Conservation (phyloP, 1,139 yeast species). For the Saccharomycopsis hybrid region DNA sequence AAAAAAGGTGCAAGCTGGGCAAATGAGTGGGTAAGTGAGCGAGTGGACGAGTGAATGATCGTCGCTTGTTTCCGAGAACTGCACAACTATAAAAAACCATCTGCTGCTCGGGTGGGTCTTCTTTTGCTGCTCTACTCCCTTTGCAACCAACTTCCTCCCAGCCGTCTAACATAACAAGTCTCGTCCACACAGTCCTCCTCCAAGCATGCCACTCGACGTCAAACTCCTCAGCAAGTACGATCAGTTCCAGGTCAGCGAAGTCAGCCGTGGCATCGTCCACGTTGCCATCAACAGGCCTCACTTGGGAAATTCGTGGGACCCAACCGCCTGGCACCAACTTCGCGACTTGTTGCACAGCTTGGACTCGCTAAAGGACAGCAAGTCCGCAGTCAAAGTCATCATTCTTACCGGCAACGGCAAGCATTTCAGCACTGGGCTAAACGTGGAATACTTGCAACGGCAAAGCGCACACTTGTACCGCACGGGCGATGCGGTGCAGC, state of each 20-base stretch:
- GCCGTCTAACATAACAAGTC: too few relatives aligned
- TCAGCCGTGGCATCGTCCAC: constrained; percentile 47
- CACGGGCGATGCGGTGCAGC: background rate
- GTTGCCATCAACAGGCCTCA: constrained; percentile 61
- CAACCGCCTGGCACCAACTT: constrained; percentile 50
- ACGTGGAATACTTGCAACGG: constrained; percentile 32
- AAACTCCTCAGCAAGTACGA: constrained; percentile 22
- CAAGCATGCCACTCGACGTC: background rate
- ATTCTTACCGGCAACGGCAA: constrained; percentile 52
- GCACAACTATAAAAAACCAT: too few relatives aligned
- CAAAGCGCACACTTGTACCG: too few relatives aligned
- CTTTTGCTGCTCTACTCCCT: too few relatives aligned
- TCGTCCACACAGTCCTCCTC: too few relatives aligned
- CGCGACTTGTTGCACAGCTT: constrained; percentile 42
- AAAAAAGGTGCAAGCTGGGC: too few relatives aligned
- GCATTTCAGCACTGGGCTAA: constrained; percentile 64
- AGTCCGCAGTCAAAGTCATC: constrained; percentile 51
- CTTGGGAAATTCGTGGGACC: constrained; percentile 53
- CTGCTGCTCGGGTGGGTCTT: too few relatives aligned
- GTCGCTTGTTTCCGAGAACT: too few relatives aligned
- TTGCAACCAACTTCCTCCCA: too few relatives aligned
- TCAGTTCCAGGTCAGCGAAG: constrained; percentile 37
- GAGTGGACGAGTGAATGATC: too few relatives aligned
- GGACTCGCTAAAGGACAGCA: constrained; percentile 36
- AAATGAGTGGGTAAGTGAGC: too few relatives aligned